Evolutionary conservation across 495 filamentous ascomycete genomes (phyloP).

Genomic region (Podospora pseudoanserina): DNA sequence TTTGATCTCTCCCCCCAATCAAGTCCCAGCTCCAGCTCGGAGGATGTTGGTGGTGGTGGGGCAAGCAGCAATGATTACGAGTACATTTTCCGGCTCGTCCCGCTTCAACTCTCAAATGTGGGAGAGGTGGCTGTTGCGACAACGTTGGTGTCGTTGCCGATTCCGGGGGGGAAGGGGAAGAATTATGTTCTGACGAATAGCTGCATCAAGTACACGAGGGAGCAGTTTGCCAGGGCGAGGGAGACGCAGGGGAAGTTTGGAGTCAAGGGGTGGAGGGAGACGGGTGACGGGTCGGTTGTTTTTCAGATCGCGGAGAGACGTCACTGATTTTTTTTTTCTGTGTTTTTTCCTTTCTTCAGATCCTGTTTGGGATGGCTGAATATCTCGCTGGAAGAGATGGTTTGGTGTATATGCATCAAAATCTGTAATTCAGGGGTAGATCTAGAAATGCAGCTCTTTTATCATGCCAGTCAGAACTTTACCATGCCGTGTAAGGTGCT

Average conservation of each 20-base stretch:
- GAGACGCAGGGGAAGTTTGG: slow-evolving; percentile 4
- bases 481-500: too few relatives aligned
- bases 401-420: neutral
- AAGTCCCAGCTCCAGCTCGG: neutral
- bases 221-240: neutral
- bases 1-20: neutral
- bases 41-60: neutral
- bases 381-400: neutral
- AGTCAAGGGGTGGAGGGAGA: neutral
- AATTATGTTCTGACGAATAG: slow-evolving; percentile 5
- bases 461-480: too few relatives aligned
- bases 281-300: slow-evolving; percentile 1
- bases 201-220: slow-evolving; percentile 1
- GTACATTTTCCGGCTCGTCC: neutral
- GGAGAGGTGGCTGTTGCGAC: slow-evolving; percentile 1
- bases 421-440: neutral
- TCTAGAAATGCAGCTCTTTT: neutral
- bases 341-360: neutral
- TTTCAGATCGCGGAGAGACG: slow-evolving; percentile 4
- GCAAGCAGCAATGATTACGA: neutral
- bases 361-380: neutral
- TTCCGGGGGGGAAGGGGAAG: slow-evolving; percentile 1
- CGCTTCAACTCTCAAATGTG: neutral
- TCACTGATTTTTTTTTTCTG: neutral
- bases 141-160: neutral